Evolutionary conservation across 345 rosid genomes (phyloP).

Genomic region (Eucalyptus polybractea): DNA sequence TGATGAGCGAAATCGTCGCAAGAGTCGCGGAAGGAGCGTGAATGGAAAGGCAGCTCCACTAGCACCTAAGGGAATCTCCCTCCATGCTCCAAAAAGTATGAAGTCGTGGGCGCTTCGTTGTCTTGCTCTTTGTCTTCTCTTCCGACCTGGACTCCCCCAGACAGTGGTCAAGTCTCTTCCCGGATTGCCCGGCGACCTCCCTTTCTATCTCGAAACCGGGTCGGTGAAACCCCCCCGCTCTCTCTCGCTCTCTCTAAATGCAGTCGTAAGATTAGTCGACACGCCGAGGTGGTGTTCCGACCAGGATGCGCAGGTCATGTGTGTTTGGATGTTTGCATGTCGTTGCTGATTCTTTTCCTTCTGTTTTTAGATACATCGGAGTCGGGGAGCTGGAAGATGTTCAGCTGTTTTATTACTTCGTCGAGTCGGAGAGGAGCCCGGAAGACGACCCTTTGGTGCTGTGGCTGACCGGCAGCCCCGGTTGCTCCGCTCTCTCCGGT

Average conservation of each 20-base stretch:
- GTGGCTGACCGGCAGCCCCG: slow-evolving; percentile 15
- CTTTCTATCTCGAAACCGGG: slow-evolving; percentile 10
- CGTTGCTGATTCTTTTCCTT: background rate
- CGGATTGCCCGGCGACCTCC: slow-evolving; percentile 6
- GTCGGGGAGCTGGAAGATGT: slow-evolving; percentile 3
- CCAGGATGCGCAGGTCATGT: background rate
- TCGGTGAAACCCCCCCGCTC: background rate
- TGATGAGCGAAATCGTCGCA: background rate
- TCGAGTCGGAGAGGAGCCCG: slow-evolving; percentile 6
- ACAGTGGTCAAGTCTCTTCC: background rate
- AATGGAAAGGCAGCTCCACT: background rate
- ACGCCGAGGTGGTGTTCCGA: background rate
- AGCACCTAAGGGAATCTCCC: background rate
- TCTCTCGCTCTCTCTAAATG: background rate
- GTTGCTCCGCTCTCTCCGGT: slow-evolving; percentile 4
- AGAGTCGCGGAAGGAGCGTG: background rate
- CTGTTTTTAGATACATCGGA: background rate
- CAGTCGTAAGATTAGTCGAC: background rate
- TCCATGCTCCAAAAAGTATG: background rate
- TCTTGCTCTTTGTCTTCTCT: background rate
- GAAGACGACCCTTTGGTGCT: slow-evolving; percentile 3
- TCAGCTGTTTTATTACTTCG: slow-evolving; percentile 3
- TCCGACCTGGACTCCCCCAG: background rate
- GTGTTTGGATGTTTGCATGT: background rate
- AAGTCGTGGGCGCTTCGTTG: background rate